Evolutionary conservation across 768 basidiomycete species (phyloP).

Genomic region (Termitomyces sp.): DNA sequence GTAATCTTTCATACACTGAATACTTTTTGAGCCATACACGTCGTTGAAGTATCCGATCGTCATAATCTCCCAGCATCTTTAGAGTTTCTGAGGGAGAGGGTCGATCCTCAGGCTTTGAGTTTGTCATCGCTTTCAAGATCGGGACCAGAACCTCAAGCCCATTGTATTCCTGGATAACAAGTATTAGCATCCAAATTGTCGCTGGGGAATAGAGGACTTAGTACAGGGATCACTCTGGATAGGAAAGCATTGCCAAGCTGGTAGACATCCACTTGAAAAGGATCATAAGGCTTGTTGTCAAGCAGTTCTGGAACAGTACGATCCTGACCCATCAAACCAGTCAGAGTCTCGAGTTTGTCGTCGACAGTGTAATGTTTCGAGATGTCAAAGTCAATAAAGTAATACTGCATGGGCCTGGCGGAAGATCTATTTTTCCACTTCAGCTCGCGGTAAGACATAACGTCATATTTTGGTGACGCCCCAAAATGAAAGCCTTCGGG

Average conservation of each 20-base stretch:
- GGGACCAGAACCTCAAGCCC: background rate
- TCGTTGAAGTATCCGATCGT: background rate
- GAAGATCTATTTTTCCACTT: background rate
- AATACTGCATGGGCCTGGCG: slow-evolving; percentile 1
- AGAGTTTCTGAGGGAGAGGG: background rate
- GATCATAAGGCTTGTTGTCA: background rate
- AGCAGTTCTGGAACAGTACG: slow-evolving; percentile 1
- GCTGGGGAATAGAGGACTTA: background rate
- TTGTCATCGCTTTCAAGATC: slow-evolving; percentile 2
- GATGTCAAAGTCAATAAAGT: background rate
- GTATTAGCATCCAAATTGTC: background rate
- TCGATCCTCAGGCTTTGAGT: background rate
- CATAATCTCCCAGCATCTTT: background rate
- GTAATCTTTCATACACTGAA: background rate
- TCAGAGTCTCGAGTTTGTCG: background rate
- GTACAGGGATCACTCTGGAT: background rate
- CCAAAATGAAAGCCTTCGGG: background rate
- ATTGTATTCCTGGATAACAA: slow-evolving; percentile 1
- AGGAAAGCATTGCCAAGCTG: background rate
- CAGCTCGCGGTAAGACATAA: background rate
- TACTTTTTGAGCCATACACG: slow-evolving; percentile 1
- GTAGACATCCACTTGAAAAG: slow-evolving; percentile 1
- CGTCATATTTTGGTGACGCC: background rate
- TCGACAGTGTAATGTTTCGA: background rate
- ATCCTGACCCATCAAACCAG: background rate